Evolutionary conservation across 1,139 yeast species (phyloP), one percentile per base, ranked within the genome.

Genomic region (Kodamaea suecica): DNA sequence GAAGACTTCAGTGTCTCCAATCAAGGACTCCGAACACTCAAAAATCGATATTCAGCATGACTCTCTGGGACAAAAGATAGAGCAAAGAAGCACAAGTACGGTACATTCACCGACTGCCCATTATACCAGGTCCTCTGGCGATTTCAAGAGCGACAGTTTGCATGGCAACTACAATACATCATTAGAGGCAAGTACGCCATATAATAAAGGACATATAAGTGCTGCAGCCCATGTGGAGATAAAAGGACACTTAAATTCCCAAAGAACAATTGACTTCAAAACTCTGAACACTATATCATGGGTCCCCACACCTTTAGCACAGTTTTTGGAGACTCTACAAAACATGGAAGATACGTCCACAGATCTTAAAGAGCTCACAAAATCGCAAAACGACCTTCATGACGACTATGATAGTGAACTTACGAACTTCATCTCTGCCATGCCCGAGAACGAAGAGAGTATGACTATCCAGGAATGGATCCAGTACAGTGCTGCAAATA

Each of bases 381-480:
- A 39, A 27, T 40, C 48, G 4, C 46, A 37, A 23, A 39, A 57
- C 39, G 65, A 62, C 26, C 55, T 77, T 10, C 61, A 64, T 34
- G 74, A 79, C 42, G 94, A 83, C 49, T 53, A 64, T 23, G 84
- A 80, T 41, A 87, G 90, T 1, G 73, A 73, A 27, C 56, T 83
- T 16, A 76, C 84, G 0, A 66, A 68, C 35, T 83, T 83, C 48
- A 76, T 82, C 2, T 70, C 79, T 1, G 78, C 77, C 31, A 78
- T 84, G 75, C 90, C 94, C 0, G 79, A 73, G 23, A 73, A 73
- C 12, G 90, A 84, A 48, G 66, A 83, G 48, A 67, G 74, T 17
- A 77, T 82, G 82, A 78, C 86, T 0, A 73, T 87, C 12, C 70
- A 70, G 34, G 76, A 83, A 41, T 87, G 95, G 95, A 60, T 85